Evolutionary conservation across 352 stramenopile genomes (phyloP).

Genomic region (Pythium aquatile): DNA sequence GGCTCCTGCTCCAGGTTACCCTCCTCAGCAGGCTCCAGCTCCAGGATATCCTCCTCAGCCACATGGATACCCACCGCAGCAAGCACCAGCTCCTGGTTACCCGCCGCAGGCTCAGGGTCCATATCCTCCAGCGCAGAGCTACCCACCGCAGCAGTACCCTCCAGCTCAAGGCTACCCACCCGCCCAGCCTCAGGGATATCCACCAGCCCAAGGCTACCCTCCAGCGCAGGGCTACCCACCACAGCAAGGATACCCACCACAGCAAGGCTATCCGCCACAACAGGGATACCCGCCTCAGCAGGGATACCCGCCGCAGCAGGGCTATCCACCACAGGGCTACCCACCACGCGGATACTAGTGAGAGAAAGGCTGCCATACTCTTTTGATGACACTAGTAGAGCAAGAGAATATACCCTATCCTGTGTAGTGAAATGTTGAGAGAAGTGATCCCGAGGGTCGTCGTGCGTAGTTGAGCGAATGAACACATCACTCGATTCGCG

Average conservation of each 20-base stretch:
- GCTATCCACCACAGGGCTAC: constrained; percentile 29
- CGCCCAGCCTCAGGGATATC: constrained; percentile 28
- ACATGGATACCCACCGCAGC: constrained; percentile 1
- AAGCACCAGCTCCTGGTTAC: constrained; percentile 17
- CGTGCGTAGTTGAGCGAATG: too few species aligned
- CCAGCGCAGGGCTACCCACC: constrained; percentile 21
- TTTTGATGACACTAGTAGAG: not conserved
- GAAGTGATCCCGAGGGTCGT: too few species aligned
- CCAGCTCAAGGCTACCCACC: constrained; percentile 27
- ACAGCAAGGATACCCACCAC: constrained; percentile 15
- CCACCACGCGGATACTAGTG: constrained; percentile 19
- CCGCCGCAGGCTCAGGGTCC: constrained; percentile 22
- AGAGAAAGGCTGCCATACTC: not conserved
- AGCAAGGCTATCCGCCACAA: constrained; percentile 20
- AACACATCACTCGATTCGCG: too few species aligned
- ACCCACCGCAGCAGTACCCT: constrained; percentile 28
- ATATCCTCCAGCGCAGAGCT: constrained; percentile 20
- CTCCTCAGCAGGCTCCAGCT: constrained; percentile 13
- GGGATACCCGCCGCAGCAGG: constrained; percentile 4
- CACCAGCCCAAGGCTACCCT: constrained; percentile 21
- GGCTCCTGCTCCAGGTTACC: too few species aligned
- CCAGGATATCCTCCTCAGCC: constrained; percentile 29
- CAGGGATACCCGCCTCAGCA: constrained; percentile 17
- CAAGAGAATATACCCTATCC: too few species aligned
- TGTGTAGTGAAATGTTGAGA: too few species aligned